Conservation (phyloP, 257 asterid species). For the Galeopsis tetrahit region DNA sequence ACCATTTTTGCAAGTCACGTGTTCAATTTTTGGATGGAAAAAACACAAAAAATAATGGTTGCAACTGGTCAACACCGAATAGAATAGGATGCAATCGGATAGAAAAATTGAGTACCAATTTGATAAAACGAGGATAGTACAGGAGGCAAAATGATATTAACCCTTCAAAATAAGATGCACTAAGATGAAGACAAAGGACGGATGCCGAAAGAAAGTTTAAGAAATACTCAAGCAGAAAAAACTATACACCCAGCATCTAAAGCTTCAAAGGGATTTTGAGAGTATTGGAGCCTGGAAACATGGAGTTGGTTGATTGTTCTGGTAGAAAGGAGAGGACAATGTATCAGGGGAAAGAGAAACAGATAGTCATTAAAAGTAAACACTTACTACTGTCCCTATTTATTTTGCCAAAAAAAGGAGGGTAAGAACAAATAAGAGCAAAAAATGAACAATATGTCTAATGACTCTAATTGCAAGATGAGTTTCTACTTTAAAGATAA, state of each 20-base stretch:
- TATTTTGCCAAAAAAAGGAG: not conserved
- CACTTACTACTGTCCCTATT: not conserved
- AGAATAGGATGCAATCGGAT: no score
- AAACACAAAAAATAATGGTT: no score
- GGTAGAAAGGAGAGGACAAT: constrained; percentile 18
- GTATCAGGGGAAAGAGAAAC: not conserved
- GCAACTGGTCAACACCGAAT: no score
- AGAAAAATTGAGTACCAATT: no score
- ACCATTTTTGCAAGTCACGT: no score
- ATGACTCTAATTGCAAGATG: constrained; percentile 25
- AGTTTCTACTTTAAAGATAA: constrained; percentile 23
- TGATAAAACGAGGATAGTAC: no score
- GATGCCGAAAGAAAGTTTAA: not conserved
- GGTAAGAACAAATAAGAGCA: not conserved
- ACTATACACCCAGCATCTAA: constrained; percentile 8
- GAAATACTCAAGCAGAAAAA: constrained; percentile 23
- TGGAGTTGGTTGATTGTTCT: constrained; percentile 19
- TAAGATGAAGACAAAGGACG: not conserved
- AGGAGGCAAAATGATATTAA: no score
- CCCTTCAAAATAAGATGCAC: not conserved
- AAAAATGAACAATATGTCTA: not conserved
- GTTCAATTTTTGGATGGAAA: no score
- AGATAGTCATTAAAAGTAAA: not conserved
- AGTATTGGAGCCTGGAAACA: constrained; percentile 18
- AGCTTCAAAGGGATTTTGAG: constrained; percentile 18